phyloP scores from a whole-genome alignment of 2,329 filamentous ascomycete genomes.

The Colletotrichum gloeosporioides region DNA sequence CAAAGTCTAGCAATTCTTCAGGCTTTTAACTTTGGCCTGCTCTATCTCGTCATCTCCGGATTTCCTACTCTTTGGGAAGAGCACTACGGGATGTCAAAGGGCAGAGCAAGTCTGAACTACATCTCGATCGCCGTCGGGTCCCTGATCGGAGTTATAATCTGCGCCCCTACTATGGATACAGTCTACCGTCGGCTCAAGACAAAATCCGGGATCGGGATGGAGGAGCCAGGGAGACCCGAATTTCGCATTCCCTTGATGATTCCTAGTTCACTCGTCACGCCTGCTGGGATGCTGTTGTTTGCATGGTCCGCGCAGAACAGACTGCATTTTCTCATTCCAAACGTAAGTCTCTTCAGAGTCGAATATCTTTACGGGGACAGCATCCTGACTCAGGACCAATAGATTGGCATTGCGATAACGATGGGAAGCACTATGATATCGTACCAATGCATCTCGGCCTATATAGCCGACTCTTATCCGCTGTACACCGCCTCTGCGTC shows the following conservation, averaged over 20 bases:
- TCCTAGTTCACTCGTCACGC: constrained; percentile 50
- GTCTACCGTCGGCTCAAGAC: constrained; percentile 37
- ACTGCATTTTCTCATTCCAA: constrained; percentile 58
- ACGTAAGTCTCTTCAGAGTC: constrained; percentile 4
- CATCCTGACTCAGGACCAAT: not conserved
- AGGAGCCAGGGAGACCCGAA: constrained; percentile 52
- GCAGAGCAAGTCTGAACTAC: constrained; percentile 69
- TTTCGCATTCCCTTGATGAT: constrained; percentile 49
- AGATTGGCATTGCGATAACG: not conserved
- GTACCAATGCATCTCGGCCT: constrained; percentile 25
- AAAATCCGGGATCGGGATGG: constrained; percentile 7
- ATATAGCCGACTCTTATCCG: constrained; percentile 50
- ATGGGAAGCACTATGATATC: constrained; percentile 6
- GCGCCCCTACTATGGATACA: constrained; percentile 47
- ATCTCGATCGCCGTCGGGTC: constrained; percentile 69
- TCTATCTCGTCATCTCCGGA: constrained; percentile 68
- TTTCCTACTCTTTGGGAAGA: constrained; percentile 64
- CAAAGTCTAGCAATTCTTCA: constrained; percentile 60
- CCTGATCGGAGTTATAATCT: constrained; percentile 57
- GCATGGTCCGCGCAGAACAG: constrained; percentile 47
- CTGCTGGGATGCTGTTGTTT: constrained; percentile 43
- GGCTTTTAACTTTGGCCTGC: constrained; percentile 65
- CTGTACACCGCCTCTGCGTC: constrained; percentile 52
- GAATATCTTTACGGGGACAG: accelerated
- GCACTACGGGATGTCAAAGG: constrained; percentile 59